These are phyloP conservation scores for Crithidia acanthocephali DNA, from an alignment of 208 protist genomes.

Conservation along the genomic window DNA sequence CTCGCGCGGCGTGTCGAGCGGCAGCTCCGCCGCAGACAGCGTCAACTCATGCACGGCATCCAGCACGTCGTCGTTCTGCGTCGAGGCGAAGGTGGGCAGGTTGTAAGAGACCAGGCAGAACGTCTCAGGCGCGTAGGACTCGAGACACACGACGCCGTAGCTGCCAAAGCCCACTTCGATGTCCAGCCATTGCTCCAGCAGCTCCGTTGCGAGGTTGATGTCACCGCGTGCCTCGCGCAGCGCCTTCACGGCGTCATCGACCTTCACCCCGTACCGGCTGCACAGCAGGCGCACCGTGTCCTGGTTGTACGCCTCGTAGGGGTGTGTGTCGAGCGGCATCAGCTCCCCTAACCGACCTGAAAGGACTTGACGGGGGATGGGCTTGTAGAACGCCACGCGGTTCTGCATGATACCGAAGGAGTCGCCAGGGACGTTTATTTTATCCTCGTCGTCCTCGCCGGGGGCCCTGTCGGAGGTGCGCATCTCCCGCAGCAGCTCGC, in stretches of 20 bases:
- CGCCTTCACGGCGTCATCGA: conserved; percentile 51
- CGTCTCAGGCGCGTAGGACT: conserved; percentile 84
- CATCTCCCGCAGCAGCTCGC: conserved; percentile 62
- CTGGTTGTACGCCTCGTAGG: conserved; percentile 59
- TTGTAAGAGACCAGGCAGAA: conserved; percentile 87
- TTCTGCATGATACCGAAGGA: conserved; percentile 91
- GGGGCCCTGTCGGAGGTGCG: conserved; percentile 44
- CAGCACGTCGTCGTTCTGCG: conserved; percentile 71
- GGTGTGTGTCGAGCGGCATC: conserved; percentile 68
- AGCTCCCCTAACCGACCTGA: conserved; percentile 56
- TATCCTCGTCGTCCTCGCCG: conserved; percentile 47
- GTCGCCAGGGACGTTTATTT: conserved; percentile 76
- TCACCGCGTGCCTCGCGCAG: conserved; percentile 60
- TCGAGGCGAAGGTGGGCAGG: conserved; percentile 66
- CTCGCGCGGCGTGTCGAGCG: conserved; percentile 62
- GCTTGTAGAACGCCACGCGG: conserved; percentile 81
- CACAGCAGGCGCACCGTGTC: conserved; percentile 62
- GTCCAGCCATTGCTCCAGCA: conserved; percentile 52
- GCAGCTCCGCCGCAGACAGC: conserved; percentile 84
- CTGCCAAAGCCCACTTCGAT: conserved; percentile 59
- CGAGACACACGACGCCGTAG: conserved; percentile 83
- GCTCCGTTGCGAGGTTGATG: conserved; percentile 68
- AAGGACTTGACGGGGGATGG: conserved; percentile 48
- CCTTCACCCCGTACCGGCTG: conserved; percentile 60
- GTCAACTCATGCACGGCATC: conserved; percentile 90